A percentile compares a stretch with the other conserved stretches of the same genome.
phyloP scores from a whole-genome alignment of 805 yeast species.

The Nakazawaea populi region DNA sequence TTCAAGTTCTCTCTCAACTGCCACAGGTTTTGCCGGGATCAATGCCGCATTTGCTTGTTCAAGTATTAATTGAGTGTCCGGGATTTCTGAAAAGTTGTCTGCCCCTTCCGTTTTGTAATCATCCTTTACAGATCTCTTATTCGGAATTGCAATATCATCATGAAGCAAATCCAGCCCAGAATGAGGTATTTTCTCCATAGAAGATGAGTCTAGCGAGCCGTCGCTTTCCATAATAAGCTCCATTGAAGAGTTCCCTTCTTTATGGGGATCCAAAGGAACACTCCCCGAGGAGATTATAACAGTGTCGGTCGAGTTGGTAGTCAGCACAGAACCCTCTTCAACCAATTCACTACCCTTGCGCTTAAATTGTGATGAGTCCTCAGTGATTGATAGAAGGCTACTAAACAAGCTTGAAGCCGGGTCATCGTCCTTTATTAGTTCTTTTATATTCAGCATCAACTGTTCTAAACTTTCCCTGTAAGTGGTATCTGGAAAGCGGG shows the following conservation, averaged over 20 bases:
- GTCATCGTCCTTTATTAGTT: not conserved
- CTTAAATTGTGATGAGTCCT: too few species aligned
- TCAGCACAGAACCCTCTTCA: not conserved
- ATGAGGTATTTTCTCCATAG: too few species aligned
- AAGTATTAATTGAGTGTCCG: too few species aligned
- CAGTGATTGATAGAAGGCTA: not conserved
- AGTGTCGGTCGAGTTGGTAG: not conserved
- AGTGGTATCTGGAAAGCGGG: not conserved
- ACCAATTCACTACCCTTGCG: too few species aligned
- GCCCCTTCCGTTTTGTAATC: too few species aligned
- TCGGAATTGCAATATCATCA: not conserved
- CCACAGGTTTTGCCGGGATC: too few species aligned
- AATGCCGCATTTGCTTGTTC: too few species aligned
- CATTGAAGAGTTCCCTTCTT: not conserved
- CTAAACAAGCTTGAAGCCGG: not conserved
- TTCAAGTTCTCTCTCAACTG: too few species aligned
- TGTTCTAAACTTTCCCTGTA: not conserved
- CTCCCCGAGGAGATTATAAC: not conserved
- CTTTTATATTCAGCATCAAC: not conserved
- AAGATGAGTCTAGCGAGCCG: not conserved
- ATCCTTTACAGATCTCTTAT: too few species aligned
- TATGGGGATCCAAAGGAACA: not conserved
- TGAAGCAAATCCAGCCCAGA: too few species aligned
- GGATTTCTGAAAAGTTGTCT: too few species aligned
- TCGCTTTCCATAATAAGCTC: not conserved